Conservation (phyloP, 495 filamentous ascomycete species). For the Penicillium lividum region DNA sequence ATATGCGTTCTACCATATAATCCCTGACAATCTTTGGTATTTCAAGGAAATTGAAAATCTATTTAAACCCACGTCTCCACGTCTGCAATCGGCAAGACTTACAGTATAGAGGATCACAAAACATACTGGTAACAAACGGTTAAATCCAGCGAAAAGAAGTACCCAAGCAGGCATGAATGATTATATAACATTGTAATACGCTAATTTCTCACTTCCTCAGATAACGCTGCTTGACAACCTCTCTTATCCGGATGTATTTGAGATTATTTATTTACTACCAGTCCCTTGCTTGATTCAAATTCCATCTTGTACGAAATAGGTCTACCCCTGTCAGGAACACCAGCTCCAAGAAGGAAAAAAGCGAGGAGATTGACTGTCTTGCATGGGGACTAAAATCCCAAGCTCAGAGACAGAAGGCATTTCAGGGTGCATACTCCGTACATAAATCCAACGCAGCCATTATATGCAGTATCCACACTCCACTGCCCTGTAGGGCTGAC, state of each 20-base stretch:
- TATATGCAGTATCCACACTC: neutral
- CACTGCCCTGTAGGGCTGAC: conserved; percentile 2
- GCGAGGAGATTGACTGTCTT: neutral
- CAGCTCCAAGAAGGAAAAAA: neutral
- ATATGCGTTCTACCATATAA: neutral
- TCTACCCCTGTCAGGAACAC: neutral
- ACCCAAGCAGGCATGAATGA: no score
- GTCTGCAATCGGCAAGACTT: no score
- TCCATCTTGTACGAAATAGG: neutral
- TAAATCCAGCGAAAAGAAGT: no score
- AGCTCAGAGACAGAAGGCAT: neutral
- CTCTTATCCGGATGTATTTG: neutral
- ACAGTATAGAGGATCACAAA: no score
- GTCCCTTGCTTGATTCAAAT: neutral
- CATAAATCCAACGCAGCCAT: no score
- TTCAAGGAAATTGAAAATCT: neutral
- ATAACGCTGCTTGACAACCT: neutral
- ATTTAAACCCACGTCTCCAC: neutral
- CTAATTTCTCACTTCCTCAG: neutral
- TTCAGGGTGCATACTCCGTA: no score
- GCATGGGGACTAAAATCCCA: neutral
- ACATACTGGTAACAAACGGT: no score
- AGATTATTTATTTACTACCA: neutral
- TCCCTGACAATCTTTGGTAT: neutral
- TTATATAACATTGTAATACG: neutral